Conservation (phyloP, 345 rosid species). For the Corchorus olitorius region DNA sequence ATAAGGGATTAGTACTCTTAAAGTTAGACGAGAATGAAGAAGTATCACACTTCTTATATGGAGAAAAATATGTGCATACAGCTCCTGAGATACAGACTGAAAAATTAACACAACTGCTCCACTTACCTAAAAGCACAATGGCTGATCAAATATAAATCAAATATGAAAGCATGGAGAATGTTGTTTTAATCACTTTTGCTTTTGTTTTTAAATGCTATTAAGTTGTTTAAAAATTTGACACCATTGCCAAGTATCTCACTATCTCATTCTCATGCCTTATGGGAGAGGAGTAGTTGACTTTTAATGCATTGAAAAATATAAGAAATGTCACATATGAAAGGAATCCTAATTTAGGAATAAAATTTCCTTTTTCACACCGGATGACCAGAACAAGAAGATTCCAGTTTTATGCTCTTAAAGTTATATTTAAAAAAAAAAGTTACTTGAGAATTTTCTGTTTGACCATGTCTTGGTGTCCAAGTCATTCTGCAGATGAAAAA, state of each 20-base stretch:
- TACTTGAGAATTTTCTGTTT: too few species aligned
- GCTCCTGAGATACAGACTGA: background rate
- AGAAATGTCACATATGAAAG: constrained; percentile 19
- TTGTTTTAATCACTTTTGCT: background rate
- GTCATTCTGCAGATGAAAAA: too few species aligned
- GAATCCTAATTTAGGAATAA: constrained; percentile 19
- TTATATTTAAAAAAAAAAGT: background rate
- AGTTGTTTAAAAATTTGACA: background rate
- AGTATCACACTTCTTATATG: constrained; percentile 1
- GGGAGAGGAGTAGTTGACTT: background rate
- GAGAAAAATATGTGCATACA: background rate
- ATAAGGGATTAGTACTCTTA: background rate
- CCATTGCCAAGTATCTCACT: background rate
- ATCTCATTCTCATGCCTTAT: constrained; percentile 18
- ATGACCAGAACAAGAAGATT: background rate
- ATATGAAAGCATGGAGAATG: constrained; percentile 29
- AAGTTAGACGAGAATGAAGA: background rate
- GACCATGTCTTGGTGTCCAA: too few species aligned
- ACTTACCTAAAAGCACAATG: background rate
- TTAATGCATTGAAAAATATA: background rate
- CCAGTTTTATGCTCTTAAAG: background rate
- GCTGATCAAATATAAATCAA: background rate
- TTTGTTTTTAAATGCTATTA: background rate
- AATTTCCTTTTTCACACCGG: constrained; percentile 5
- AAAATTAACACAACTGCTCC: constrained; percentile 20